Conservation (phyloP, 192 early-diverging fungal species). For the Powellomyces hirtus region DNA sequence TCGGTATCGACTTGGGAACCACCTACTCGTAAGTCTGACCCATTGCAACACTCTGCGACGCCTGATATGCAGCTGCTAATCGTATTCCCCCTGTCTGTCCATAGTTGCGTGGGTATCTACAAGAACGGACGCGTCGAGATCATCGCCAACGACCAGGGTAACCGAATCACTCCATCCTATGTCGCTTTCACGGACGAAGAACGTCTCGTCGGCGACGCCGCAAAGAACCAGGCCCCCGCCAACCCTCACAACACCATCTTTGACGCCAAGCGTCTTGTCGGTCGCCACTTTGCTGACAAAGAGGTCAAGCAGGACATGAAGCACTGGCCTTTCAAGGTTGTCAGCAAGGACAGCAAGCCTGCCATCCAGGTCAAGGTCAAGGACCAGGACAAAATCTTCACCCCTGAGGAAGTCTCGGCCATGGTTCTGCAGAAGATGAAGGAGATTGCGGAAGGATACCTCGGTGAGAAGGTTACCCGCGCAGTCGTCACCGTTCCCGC, state of each 20-base stretch:
- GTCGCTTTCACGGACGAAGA: conserved; percentile 91
- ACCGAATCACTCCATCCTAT: conserved; percentile 94
- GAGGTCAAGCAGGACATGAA: conserved; percentile 91
- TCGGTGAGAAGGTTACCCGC: conserved; percentile 82
- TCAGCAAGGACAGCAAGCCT: conserved; percentile 79
- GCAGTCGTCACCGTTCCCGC: conserved; percentile 98
- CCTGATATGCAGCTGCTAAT: not conserved
- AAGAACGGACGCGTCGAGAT: conserved; percentile 96
- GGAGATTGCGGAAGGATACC: conserved; percentile 86
- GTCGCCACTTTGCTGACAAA: conserved; percentile 84
- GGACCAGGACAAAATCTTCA: conserved; percentile 74
- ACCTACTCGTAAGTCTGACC: conserved; percentile 50
- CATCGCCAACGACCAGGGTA: conserved; percentile 94
- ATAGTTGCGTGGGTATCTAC: conserved; percentile 91
- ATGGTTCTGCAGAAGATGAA: conserved; percentile 97
- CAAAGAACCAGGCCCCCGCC: conserved; percentile 88
- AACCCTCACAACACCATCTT: conserved; percentile 92
- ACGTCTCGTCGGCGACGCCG: conserved; percentile 89
- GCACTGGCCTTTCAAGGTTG: conserved; percentile 92
- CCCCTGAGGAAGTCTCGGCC: conserved; percentile 96
- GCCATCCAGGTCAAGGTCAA: conserved; percentile 80
- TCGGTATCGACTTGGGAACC: conserved; percentile 96
- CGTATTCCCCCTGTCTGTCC: conserved; percentile 12
- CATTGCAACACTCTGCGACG: not conserved
- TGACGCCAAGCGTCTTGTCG: conserved; percentile 91